Conservation (phyloP, 129 eudicot species). For the Logfia minima region DNA sequence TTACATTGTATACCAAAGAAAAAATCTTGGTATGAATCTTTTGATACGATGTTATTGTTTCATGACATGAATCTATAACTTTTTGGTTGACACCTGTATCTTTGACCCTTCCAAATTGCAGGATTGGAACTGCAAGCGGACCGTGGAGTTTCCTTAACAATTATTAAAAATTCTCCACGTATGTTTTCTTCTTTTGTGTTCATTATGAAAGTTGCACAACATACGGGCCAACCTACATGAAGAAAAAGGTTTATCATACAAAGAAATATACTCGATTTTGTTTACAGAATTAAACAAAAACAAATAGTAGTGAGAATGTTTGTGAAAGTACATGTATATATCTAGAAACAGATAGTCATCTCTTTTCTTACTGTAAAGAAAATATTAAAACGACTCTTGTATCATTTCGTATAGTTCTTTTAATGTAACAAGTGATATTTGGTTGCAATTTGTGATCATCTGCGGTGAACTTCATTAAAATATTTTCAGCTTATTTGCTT, state of each 20-base stretch:
- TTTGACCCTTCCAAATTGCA: conserved; percentile 26
- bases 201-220: no score
- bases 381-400: background rate
- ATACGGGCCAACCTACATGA: background rate
- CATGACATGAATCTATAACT: background rate
- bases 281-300: background rate
- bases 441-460: background rate
- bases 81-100: background rate
- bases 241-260: background rate
- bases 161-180: conserved; percentile 13
- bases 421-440: background rate
- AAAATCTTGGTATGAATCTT: background rate
- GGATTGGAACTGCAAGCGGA: conserved; percentile 59
- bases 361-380: background rate
- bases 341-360: background rate
- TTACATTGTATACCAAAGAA: background rate
- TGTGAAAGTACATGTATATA: background rate
- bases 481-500: no score
- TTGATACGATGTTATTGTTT: background rate
- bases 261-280: background rate
- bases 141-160: conserved; percentile 49
- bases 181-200: no score
- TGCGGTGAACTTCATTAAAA: background rate
- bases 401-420: background rate
- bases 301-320: background rate